Evolutionary conservation across 768 basidiomycete species (phyloP), one percentile per base, ranked within the genome.

Genomic region (Terana coerulea): DNA sequence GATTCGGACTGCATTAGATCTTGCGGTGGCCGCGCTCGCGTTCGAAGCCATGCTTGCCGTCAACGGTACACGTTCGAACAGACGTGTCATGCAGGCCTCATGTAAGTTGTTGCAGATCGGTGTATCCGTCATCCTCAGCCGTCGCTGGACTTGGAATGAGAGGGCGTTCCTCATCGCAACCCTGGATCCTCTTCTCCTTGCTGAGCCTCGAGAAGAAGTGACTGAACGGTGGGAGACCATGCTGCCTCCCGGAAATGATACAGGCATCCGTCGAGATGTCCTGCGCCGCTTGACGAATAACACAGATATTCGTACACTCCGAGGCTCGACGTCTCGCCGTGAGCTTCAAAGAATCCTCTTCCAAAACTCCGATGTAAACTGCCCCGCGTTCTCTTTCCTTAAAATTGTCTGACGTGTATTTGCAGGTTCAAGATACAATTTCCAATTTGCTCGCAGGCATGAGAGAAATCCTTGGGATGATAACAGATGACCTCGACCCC

Each of bases 21-120:
- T 86, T 26, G 80, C 83, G 5, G 72, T 91, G 7, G 70, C 73
- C 1, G 78, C 84, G 2, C 67, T 97, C 2, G 72, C 73, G 30
- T 95, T 90, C 59, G 86, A 93, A 63, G 77, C 80, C 3, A 58
- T 80, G 1, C 75, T 93, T 6, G 61, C 75, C 7, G 58, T 83
- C 46, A 92, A 89, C 50, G 89, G 88, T 14, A 80, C 74, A 2
- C 70, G 75, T 22, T 67, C 77, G 1, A 87, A 84, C 56, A 68
- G 77, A 41, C 75, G 79, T 3, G 77, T 84, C n/a, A 60, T 92
- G 3, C 82, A 86, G 56, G 70, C 71, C 0, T 83, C 88, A 0
- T 79, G 79, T 56, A 81, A 80, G 57, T 61, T 83, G 1, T 59
- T 74, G 31, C 63, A 76, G 14, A 57, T 70, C 29, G 66, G 77